A percentile compares a stretch with the other conserved stretches of the same genome.
Evolutionary conservation across 805 yeast species (phyloP).

Genomic region (Kodamaea fukazawae): DNA sequence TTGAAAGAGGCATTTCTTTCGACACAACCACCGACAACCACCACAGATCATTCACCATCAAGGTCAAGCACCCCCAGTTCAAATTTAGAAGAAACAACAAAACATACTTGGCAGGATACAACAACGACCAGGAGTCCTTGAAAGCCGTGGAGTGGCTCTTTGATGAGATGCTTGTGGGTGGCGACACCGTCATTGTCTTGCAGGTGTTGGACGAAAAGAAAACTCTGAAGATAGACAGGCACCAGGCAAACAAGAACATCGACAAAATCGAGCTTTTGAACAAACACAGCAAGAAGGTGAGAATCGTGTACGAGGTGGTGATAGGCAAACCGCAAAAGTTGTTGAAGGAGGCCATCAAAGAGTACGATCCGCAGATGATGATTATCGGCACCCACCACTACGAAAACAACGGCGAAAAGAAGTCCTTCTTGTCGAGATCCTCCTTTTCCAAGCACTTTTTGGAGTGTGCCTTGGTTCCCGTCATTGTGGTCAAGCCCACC

Average conservation of each 20-base stretch:
- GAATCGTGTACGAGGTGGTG: conserved; percentile 40
- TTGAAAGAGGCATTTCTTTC: conserved; percentile 41
- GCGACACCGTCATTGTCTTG: conserved; percentile 41
- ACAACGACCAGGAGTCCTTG: conserved; percentile 35
- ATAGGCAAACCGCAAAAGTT: conserved; percentile 41
- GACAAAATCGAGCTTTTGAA: conserved; percentile 34
- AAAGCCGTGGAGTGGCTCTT: conserved; percentile 44
- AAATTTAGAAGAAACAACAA: conserved; percentile 44
- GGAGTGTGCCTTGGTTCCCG: conserved; percentile 45
- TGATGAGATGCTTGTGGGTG: conserved; percentile 42
- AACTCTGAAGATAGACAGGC: conserved; percentile 26
- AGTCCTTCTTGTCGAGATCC: conserved; percentile 30
- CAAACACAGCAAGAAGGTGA: conserved; percentile 32
- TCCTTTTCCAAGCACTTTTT: conserved; percentile 40
- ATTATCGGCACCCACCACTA: conserved; percentile 40
- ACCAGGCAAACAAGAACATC: conserved; percentile 26
- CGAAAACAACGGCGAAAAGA: conserved; percentile 16
- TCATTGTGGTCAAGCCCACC: conserved; percentile 41
- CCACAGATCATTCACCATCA: conserved; percentile 36
- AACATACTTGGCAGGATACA: conserved; percentile 40
- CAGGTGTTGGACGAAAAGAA: conserved; percentile 41
- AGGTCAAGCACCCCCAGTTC: conserved; percentile 42
- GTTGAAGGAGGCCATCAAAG: conserved; percentile 38
- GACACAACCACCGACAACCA: conserved; percentile 34
- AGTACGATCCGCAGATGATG: conserved; percentile 46